Evolutionary conservation across 805 yeast species (phyloP).

Genomic region (Candida xiaguanensis): DNA sequence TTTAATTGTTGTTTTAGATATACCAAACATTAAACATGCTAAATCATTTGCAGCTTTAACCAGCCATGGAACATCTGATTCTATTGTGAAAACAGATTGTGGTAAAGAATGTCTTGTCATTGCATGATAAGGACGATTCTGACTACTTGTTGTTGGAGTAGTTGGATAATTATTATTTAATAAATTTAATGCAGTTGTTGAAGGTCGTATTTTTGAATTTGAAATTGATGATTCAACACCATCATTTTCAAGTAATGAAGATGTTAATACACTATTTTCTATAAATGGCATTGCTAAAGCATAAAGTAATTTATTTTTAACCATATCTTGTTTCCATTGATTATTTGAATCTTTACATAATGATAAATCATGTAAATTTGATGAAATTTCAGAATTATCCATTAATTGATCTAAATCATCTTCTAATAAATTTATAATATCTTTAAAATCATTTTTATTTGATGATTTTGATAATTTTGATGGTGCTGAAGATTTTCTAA

Average conservation of each 20-base stretch:
- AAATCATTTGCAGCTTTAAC: conserved; percentile 84
- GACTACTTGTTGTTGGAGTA: conserved; percentile 9
- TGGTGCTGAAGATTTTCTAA: conserved; percentile 4
- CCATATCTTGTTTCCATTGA: conserved; percentile 33
- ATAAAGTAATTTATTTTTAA: conserved; percentile 48
- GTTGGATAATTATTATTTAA: conserved; percentile 13
- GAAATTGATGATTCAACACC: conserved; percentile 11
- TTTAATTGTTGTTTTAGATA: conserved; percentile 59
- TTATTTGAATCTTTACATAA: conserved; percentile 36
- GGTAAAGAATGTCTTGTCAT: conserved; percentile 68
- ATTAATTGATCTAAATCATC: conserved; percentile 25
- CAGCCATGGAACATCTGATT: conserved; percentile 69
- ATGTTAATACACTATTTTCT: conserved; percentile 34
- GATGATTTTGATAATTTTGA: conserved; percentile 4
- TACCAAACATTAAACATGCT: conserved; percentile 84
- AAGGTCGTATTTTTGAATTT: conserved; percentile 16
- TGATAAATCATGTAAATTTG: conserved; percentile 56
- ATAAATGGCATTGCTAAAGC: conserved; percentile 69
- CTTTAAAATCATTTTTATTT: conserved; percentile 39
- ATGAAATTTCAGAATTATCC: conserved; percentile 41
- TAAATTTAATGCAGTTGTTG: conserved; percentile 30
- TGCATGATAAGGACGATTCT: conserved; percentile 54
- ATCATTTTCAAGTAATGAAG: conserved; percentile 15
- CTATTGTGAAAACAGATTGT: conserved; percentile 83
- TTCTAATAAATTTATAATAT: conserved; percentile 47